phyloP scores from a whole-genome alignment of 129 eudicot species.

The Saussurea involucrata region DNA sequence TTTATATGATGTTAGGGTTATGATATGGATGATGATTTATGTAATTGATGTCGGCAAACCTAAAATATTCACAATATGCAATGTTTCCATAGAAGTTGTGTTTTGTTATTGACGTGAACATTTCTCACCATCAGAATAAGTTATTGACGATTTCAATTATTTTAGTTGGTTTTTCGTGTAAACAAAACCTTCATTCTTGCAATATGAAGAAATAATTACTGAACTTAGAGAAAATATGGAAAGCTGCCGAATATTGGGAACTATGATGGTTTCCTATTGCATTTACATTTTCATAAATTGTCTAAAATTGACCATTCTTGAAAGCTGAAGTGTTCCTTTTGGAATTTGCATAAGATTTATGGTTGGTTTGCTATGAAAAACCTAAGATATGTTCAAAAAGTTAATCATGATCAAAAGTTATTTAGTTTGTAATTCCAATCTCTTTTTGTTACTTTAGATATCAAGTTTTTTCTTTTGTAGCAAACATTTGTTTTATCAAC shows the following conservation, averaged over 20 bases:
- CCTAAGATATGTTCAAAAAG: background rate
- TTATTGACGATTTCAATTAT: background rate
- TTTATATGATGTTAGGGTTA: conserved; percentile 8
- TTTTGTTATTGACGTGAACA: background rate
- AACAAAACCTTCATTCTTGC: background rate
- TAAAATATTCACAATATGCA: background rate
- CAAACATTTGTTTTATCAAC: background rate
- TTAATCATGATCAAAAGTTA: background rate
- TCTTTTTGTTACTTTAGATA: background rate
- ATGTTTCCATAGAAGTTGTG: background rate
- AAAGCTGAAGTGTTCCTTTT: background rate
- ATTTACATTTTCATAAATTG: background rate
- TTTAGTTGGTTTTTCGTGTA: background rate
- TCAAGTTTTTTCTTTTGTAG: background rate
- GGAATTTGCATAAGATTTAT: background rate
- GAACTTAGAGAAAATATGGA: conserved; percentile 8
- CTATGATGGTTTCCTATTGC: conserved; percentile 20
- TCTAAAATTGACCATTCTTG: background rate
- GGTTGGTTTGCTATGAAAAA: conserved; percentile 8
- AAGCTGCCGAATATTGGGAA: conserved; percentile 15
- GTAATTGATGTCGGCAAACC: background rate
- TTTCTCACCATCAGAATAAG: background rate
- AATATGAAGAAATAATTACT: conserved; percentile 3
- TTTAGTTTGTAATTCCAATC: background rate
- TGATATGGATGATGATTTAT: background rate